Evolutionary conservation across 345 rosid genomes (phyloP).

Genomic region (Dipteronia dyeriana): DNA sequence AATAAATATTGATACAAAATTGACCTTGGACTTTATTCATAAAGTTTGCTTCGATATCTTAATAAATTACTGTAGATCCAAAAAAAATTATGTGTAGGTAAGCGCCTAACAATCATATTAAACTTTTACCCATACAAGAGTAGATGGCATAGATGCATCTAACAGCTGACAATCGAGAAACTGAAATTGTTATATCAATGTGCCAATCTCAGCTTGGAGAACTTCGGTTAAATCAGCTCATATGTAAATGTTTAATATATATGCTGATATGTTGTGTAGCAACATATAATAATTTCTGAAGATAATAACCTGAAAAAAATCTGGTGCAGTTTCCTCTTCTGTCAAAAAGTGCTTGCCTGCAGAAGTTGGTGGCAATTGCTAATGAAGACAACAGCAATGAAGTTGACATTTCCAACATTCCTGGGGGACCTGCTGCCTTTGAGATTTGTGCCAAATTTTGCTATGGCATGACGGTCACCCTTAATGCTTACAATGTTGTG

Average conservation of each 20-base stretch:
- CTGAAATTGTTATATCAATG: too few species aligned
- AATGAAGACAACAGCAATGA: constrained; percentile 50
- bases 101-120: not conserved
- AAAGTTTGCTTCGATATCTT: not conserved
- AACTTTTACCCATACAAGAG: not conserved
- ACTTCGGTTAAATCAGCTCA: not conserved
- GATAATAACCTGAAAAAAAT: constrained; percentile 13
- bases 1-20: too few species aligned
- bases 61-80: not conserved
- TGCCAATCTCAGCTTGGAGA: not conserved
- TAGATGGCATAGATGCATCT: too few species aligned
- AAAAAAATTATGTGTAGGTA: not conserved
- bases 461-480: constrained; percentile 80
- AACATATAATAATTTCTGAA: constrained; percentile 9
- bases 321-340: constrained; percentile 79
- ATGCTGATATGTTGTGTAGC: not conserved
- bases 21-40: not conserved
- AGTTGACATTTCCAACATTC: constrained; percentile 65
- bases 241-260: not conserved
- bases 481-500: constrained; percentile 74
- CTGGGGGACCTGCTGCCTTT: constrained; percentile 78
- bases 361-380: constrained; percentile 51
- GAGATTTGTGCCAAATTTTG: constrained; percentile 89
- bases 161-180: too few species aligned
- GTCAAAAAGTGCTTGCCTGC: constrained; percentile 66